Evolutionary conservation across 768 basidiomycete genomes (phyloP), one percentile per base, ranked within the genome.

Genomic region (Megacollybia marginata): DNA sequence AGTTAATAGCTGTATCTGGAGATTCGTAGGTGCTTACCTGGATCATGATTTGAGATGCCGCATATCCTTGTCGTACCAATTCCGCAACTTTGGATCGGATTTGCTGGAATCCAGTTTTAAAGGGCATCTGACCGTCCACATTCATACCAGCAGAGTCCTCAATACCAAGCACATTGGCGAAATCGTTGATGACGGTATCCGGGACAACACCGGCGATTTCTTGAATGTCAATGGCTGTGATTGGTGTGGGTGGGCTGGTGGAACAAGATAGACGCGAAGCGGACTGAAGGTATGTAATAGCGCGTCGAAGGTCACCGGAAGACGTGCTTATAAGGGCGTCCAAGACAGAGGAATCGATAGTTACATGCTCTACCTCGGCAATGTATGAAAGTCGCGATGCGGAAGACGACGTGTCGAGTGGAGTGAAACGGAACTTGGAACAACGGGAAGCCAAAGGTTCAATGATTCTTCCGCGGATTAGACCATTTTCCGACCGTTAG

Each of bases 361-460:
- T 50, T 44, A 98, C 75, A 33, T 77, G 67, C 67, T 99, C 96
- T 31, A 78, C 72, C 32, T 74, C 60, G 0, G 93, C 92, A 48
- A 99, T 95, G 59, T 90, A 76, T 42, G 79, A 69, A 8, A 99
- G 75, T 46, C 96, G 80, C 12, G 75, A 64, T 36, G 81, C 75
- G 5, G 92, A 85, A 8, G 92, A 92, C 12, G 71, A 64, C 13
- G 82, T 68, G 62, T 94, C 93, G 20, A 99, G 76, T 2, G 96
- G 91, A 10, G 89, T 92, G 69, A 99, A 99, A 36, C 96, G 86
- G 69, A 99, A 99, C 69, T 99, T 99, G 44, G 92, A 95, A 68
- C 96, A 99, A 48, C 96, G 85, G n/a, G 94, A 97, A 18, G 96
- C 92, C 20, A 99, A 78, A 1, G 96, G 96, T 62, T 99, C 96